Percentiles rank a stretch among this genome's conserved stretches.
Conservation (phyloP, 2,329 filamentous ascomycete species). For the Dothidotthia symphoricarpi region DNA sequence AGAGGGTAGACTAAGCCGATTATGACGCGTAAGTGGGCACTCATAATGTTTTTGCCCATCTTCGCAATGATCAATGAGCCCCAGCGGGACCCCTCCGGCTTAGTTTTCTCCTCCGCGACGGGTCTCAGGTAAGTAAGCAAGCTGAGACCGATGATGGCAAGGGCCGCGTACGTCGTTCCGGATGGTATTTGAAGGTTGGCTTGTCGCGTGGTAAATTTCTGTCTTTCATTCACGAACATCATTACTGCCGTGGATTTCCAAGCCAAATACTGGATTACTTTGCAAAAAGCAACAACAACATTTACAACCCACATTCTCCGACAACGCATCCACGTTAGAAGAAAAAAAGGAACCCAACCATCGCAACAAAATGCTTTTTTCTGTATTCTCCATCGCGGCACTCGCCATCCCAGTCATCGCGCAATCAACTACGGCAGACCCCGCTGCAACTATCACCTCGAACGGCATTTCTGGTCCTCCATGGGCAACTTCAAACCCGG, state of each 20-base stretch:
- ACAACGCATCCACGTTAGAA: too few species aligned
- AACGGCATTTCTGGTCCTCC: slow-evolving; percentile 8
- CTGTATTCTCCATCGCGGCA: slow-evolving; percentile 1
- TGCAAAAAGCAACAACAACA: too few species aligned
- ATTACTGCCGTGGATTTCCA: too few species aligned
- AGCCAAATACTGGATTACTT: too few species aligned
- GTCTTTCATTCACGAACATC: too few species aligned
- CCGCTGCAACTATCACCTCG: slow-evolving; percentile 3
- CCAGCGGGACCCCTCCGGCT: slow-evolving; percentile 19
- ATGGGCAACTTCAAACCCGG: slow-evolving; percentile 22
- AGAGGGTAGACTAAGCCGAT: slow-evolving; percentile 5
- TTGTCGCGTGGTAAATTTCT: not conserved
- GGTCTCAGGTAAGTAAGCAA: not conserved
- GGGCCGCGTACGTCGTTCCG: slow-evolving; percentile 10
- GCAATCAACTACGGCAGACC: slow-evolving; percentile 2
- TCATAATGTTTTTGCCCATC: not conserved
- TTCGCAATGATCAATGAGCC: slow-evolving; percentile 2
- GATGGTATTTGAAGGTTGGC: slow-evolving; percentile 10
- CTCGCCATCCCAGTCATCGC: slow-evolving; percentile 1
- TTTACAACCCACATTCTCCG: too few species aligned
- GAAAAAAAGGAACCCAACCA: too few species aligned
- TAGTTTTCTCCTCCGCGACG: slow-evolving; percentile 1
- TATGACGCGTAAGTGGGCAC: slow-evolving; percentile 16
- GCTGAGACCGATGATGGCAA: slow-evolving; percentile 3
- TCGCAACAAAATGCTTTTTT: too few species aligned